A percentile compares a stretch with the other conserved stretches of the same genome.
These are phyloP conservation scores for Glomus cerebriforme DNA, from an alignment of 192 early-diverging fungal species.

Conservation along the genomic window DNA sequence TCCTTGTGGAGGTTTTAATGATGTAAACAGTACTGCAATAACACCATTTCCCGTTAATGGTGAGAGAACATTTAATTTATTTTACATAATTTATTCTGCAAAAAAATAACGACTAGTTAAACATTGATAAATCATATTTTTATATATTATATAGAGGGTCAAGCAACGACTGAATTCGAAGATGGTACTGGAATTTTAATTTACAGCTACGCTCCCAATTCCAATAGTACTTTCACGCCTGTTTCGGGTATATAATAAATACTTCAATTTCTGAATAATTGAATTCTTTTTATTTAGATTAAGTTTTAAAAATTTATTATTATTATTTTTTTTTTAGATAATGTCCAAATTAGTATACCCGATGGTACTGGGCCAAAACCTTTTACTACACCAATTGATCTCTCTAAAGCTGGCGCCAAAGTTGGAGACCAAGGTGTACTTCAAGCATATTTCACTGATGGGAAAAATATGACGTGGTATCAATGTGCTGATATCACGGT, in stretches of 20 bases:
- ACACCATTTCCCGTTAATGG: neutral
- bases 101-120: no score
- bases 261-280: neutral
- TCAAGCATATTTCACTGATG: neutral
- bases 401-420: neutral
- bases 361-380: neutral
- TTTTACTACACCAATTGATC: neutral
- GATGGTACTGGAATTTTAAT: neutral
- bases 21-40: neutral
- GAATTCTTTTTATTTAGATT: neutral
- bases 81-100: no score
- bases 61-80: neutral
- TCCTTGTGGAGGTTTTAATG: constrained; percentile 26
- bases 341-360: neutral
- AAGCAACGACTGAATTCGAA: neutral
- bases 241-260: neutral
- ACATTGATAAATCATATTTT: no score
- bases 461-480: neutral
- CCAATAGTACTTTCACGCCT: neutral
- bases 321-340: neutral
- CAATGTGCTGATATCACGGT: constrained; percentile 21
- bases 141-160: neutral
- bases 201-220: neutral
- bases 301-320: neutral
- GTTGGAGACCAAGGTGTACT: constrained; percentile 5